phyloP scores from a whole-genome alignment of 495 filamentous ascomycete genomes.

The Hyphodiscus hymeniophilus region DNA sequence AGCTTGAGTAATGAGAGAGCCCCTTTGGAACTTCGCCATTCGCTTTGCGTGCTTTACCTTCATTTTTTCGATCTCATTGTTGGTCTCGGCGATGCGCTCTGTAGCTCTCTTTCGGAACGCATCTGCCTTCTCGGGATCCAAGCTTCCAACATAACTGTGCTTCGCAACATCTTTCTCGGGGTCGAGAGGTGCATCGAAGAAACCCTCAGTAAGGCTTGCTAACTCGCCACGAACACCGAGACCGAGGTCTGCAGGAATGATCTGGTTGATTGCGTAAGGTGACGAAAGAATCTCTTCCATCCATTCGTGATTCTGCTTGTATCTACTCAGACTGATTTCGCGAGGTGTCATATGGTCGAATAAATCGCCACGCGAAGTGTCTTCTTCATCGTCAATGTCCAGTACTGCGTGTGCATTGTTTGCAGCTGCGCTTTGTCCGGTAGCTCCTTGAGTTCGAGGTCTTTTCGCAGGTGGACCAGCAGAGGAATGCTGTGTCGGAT shows the following conservation, averaged over 20 bases:
- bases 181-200: conserved; percentile 52
- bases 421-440: conserved; percentile 19
- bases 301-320: conserved; percentile 95
- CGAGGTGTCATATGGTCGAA: conserved; percentile 82
- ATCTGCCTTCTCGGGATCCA: conserved; percentile 59
- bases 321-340: conserved; percentile 76
- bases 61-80: conserved; percentile 74
- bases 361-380: conserved; percentile 72
- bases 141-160: conserved; percentile 39
- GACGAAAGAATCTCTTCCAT: conserved; percentile 96
- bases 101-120: conserved; percentile 70
- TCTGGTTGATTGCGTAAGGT: conserved; percentile 71
- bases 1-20: conserved; percentile 51
- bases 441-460: conserved; percentile 21
- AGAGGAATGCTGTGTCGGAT: conserved; percentile 36
- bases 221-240: conserved; percentile 83
- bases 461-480: conserved; percentile 41
- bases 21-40: conserved; percentile 65
- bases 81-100: conserved; percentile 54
- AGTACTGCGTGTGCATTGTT: conserved; percentile 23
- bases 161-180: conserved; percentile 29
- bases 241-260: conserved; percentile 80
- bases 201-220: conserved; percentile 68
- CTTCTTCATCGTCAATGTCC: conserved; percentile 73
- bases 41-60: conserved; percentile 66